phyloP scores from a whole-genome alignment of 805 yeast species.

The Yamadazyma sp. region DNA sequence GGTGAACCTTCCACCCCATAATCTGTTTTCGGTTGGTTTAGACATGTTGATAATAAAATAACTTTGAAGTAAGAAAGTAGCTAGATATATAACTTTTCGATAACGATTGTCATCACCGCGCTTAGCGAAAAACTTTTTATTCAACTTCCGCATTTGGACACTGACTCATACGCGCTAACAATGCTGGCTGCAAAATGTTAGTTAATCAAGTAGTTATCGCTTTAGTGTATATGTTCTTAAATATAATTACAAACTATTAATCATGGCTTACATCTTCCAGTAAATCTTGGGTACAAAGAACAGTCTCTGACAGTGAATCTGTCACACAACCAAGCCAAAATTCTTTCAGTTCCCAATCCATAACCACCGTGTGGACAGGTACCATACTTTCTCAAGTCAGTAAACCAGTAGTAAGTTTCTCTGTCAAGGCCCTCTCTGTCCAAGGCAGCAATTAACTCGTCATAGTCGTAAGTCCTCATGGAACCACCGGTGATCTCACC shows the following conservation, averaged over 20 bases:
- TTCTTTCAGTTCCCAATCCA: constrained; percentile 97
- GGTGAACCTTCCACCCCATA: constrained; percentile 99
- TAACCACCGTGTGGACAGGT: constrained; percentile 99
- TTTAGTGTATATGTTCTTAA: not conserved
- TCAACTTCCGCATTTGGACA: constrained; percentile 3
- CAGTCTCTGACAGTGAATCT: constrained; percentile 98
- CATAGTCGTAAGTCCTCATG: constrained; percentile 85
- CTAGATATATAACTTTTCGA: constrained; percentile 2
- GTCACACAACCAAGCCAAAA: constrained; percentile 97
- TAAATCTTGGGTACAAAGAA: constrained; percentile 94
- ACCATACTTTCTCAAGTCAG: constrained; percentile 94
- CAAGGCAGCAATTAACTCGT: constrained; percentile 86
- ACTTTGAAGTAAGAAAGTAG: constrained; percentile 1
- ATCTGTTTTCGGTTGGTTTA: constrained; percentile 64
- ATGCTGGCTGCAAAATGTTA: constrained; percentile 5
- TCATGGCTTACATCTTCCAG: constrained; percentile 98
- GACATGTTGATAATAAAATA: constrained; percentile 7
- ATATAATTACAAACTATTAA: constrained; percentile 1
- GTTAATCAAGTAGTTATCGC: no score
- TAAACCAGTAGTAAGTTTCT: constrained; percentile 90
- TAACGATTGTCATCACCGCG: constrained; percentile 17
- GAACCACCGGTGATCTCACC: constrained; percentile 99
- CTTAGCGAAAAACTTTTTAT: constrained; percentile 9
- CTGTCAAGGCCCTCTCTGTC: constrained; percentile 87
- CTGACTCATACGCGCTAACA: constrained; percentile 8